Percentiles rank a stretch among this genome's conserved stretches.
These are phyloP conservation scores for Stephania cephalantha DNA, from an alignment of 164 flowering plant genomes.

Conservation along the genomic window DNA sequence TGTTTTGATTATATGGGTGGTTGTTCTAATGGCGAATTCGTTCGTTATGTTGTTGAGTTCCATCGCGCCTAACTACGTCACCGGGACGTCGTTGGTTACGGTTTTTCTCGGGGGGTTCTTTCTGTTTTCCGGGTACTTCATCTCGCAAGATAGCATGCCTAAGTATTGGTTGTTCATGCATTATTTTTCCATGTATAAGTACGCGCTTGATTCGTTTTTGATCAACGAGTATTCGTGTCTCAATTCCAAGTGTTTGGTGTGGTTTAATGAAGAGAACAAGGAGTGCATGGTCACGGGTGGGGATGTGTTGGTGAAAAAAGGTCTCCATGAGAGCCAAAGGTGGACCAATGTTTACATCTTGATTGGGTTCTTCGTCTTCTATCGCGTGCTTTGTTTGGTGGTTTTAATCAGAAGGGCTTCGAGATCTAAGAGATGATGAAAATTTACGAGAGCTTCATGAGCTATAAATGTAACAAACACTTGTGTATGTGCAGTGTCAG, in stretches of 20 bases:
- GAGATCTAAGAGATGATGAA: constrained; percentile 45
- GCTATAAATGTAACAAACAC: too few relatives aligned
- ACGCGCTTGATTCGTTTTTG: constrained; percentile 74
- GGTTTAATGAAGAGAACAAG: constrained; percentile 44
- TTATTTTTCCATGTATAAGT: constrained; percentile 84
- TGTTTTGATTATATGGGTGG: constrained; percentile 73
- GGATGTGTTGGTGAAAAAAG: constrained; percentile 66
- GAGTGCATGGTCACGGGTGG: constrained; percentile 64
- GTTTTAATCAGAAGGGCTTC: constrained; percentile 73
- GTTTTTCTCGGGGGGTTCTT: constrained; percentile 67
- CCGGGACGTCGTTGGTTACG: constrained; percentile 79
- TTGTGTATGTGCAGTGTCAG: not conserved
- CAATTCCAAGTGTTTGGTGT: constrained; percentile 52
- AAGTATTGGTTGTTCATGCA: constrained; percentile 89
- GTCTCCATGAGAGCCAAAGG: constrained; percentile 59
- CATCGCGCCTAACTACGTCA: constrained; percentile 77
- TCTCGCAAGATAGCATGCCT: constrained; percentile 66
- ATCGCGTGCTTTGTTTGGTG: constrained; percentile 68
- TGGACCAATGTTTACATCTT: constrained; percentile 76
- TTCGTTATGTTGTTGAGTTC: constrained; percentile 87
- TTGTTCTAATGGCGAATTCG: constrained; percentile 84
- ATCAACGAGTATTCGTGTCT: constrained; percentile 90
- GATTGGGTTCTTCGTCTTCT: constrained; percentile 73
- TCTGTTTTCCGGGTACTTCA: constrained; percentile 96
- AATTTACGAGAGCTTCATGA: not conserved